These are phyloP conservation scores for Clarireedia hainanense DNA, from an alignment of 2,329 filamentous ascomycete genomes.

Conservation along the genomic window DNA sequence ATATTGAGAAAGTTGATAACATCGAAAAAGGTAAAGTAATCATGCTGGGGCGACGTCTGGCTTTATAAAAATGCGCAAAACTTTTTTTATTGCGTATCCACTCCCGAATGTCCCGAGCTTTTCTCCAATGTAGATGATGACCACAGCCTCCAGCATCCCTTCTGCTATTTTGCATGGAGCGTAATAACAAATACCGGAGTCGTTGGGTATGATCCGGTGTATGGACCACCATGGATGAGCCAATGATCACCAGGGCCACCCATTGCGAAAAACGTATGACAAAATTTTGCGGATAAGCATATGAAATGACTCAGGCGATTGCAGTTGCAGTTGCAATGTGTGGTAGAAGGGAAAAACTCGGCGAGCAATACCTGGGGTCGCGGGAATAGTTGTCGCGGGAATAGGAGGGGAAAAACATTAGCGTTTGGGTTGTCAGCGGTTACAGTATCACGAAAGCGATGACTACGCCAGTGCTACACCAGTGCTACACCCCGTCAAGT, in stretches of 20 bases:
- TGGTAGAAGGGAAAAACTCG: too few relatives aligned
- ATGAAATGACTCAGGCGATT: slow-evolving; percentile 8
- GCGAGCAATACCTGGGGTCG: not conserved
- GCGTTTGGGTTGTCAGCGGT: not conserved
- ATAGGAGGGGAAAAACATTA: not conserved
- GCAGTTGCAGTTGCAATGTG: not conserved
- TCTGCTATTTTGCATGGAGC: slow-evolving; percentile 3
- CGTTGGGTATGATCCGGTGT: too few relatives aligned
- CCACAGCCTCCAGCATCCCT: not conserved
- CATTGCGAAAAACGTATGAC: slow-evolving; percentile 1
- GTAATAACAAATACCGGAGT: slow-evolving; percentile 4
- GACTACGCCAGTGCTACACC: not conserved
- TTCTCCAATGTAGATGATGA: not conserved
- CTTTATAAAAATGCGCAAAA: not conserved
- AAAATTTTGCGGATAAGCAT: slow-evolving; percentile 5
- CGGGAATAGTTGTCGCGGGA: not conserved
- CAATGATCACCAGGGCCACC: slow-evolving; percentile 9
- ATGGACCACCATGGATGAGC: not conserved
- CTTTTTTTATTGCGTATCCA: slow-evolving; percentile 7
- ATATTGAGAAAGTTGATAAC: not conserved
- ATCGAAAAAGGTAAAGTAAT: not conserved
- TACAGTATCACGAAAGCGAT: too few relatives aligned
- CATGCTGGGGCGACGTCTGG: not conserved
- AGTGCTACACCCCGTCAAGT: not conserved
- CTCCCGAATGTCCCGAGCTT: slow-evolving; percentile 8